These are phyloP conservation scores for Yarrowia galli DNA, from an alignment of 1,139 yeast species.

Conservation along the genomic window DNA sequence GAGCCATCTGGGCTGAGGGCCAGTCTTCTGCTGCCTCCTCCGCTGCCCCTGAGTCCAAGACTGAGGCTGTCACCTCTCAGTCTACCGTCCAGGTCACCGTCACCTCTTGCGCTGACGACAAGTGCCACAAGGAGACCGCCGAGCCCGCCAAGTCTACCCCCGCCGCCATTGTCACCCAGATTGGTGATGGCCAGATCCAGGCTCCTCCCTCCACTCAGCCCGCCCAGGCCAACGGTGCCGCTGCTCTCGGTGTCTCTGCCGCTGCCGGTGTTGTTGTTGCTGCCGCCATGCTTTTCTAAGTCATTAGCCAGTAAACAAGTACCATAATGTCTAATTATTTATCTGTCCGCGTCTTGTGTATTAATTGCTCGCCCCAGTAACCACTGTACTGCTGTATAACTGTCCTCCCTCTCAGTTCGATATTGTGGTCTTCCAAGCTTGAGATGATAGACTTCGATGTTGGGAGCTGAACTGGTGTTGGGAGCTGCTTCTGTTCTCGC, in stretches of 20 bases:
- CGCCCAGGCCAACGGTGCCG: slow-evolving; percentile 24
- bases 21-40: background rate
- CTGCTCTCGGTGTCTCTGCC: slow-evolving; percentile 22
- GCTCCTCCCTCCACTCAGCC: slow-evolving; percentile 7
- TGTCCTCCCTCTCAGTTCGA: no score
- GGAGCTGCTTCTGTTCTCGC: no score
- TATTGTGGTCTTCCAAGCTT: no score
- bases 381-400: no score
- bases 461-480: no score
- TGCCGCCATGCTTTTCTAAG: slow-evolving; percentile 25
- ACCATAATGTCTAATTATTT: background rate
- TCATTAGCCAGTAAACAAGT: background rate
- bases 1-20: background rate
- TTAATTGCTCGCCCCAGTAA: no score
- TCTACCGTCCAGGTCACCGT: slow-evolving; percentile 11
- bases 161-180: slow-evolving; percentile 13
- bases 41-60: background rate
- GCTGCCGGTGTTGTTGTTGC: slow-evolving; percentile 17
- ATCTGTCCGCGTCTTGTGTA: background rate
- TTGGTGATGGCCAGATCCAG: slow-evolving; percentile 31
- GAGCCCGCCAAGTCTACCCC: slow-evolving; percentile 4
- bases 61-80: background rate
- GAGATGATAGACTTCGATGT: no score
- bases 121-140: slow-evolving; percentile 21
- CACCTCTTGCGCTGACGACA: slow-evolving; percentile 21